phyloP scores from a whole-genome alignment of 805 yeast species.

The Sungouiozyma intestinalis region DNA sequence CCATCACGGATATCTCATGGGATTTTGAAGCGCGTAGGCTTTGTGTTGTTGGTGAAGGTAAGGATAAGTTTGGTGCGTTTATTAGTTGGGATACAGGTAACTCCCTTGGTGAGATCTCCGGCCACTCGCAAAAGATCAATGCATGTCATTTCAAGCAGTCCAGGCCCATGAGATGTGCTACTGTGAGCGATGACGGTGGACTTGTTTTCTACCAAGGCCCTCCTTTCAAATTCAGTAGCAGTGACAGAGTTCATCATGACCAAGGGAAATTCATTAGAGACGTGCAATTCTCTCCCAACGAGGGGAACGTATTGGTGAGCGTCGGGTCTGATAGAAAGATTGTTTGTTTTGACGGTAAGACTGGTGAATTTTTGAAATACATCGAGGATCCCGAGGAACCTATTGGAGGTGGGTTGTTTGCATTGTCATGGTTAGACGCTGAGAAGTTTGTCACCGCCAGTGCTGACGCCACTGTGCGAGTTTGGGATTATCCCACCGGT shows the following conservation, averaged over 20 bases:
- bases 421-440: slow-evolving; percentile 55
- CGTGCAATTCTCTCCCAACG: slow-evolving; percentile 67
- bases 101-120: slow-evolving; percentile 92
- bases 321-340: slow-evolving; percentile 80
- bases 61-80: slow-evolving; percentile 84
- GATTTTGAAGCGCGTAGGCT: slow-evolving; percentile 78
- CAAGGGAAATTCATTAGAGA: slow-evolving; percentile 61
- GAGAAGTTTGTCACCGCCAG: slow-evolving; percentile 63
- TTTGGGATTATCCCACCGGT: slow-evolving; percentile 45
- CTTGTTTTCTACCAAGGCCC: slow-evolving; percentile 84
- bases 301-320: slow-evolving; percentile 55
- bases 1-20: slow-evolving; percentile 80
- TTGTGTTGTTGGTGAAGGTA: slow-evolving; percentile 92
- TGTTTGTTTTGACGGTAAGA: slow-evolving; percentile 74
- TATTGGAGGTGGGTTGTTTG: slow-evolving; percentile 76
- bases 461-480: slow-evolving; percentile 67
- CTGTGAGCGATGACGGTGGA: slow-evolving; percentile 83
- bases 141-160: slow-evolving; percentile 76
- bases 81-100: slow-evolving; percentile 93
- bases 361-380: slow-evolving; percentile 60
- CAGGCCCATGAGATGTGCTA: slow-evolving; percentile 88
- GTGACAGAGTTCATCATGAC: slow-evolving; percentile 63
- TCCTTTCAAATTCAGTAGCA: slow-evolving; percentile 76
- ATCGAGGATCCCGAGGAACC: slow-evolving; percentile 31
- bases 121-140: slow-evolving; percentile 76